A percentile compares a stretch with the other conserved stretches of the same genome.
Evolutionary conservation across 2,329 filamentous ascomycete species (phyloP).

Genomic region (Aspergillus sp.): DNA sequence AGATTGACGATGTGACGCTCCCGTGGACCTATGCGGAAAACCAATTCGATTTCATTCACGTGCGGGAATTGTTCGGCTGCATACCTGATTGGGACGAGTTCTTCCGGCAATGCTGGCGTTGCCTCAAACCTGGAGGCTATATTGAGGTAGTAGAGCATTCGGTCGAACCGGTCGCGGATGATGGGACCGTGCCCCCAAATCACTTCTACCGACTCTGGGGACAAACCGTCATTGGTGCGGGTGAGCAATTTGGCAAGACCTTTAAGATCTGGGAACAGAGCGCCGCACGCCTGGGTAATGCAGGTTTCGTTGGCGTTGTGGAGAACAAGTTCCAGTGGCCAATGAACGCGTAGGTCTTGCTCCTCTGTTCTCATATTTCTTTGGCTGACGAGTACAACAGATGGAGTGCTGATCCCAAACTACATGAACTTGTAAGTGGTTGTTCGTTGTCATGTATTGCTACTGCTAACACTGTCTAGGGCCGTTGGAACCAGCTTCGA

Average conservation of each 20-base stretch:
- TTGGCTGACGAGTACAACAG: constrained; percentile 4
- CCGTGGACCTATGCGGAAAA: constrained; percentile 43
- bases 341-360: constrained; percentile 19
- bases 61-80: constrained; percentile 49
- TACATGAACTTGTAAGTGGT: constrained; percentile 23
- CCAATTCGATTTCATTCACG: constrained; percentile 50
- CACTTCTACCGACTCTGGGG: constrained; percentile 26
- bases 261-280: constrained; percentile 35
- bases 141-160: constrained; percentile 45
- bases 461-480: constrained; percentile 9
- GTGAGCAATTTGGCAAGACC: constrained; percentile 25
- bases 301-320: constrained; percentile 31
- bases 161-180: constrained; percentile 28
- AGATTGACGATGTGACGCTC: constrained; percentile 46
- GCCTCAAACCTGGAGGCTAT: constrained; percentile 37
- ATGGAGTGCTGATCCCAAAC: constrained; percentile 25
- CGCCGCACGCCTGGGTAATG: constrained; percentile 22
- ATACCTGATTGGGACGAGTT: constrained; percentile 51
- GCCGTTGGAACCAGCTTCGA: constrained; percentile 26
- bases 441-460: too few relatives aligned
- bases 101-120: constrained; percentile 26
- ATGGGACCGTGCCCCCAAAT: constrained; percentile 17
- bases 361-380: not conserved
- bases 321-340: constrained; percentile 29
- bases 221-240: constrained; percentile 19